These are phyloP conservation scores for Calvatia gigantea DNA, from an alignment of 768 basidiomycete genomes.

Conservation along the genomic window DNA sequence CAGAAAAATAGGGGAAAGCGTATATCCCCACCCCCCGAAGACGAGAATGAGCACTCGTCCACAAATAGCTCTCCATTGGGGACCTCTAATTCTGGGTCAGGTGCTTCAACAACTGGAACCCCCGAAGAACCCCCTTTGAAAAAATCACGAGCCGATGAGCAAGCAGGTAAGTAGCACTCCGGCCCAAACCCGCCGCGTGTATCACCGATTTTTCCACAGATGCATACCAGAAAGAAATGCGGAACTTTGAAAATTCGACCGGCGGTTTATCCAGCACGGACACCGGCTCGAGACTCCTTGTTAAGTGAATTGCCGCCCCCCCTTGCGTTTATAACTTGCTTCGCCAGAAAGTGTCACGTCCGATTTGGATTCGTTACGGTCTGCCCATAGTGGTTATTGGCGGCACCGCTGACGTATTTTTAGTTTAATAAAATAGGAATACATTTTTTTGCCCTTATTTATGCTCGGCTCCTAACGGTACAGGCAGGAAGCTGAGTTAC, in stretches of 20 bases:
- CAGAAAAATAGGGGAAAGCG: constrained; percentile 64
- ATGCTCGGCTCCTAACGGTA: too few species aligned
- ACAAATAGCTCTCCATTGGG: constrained; percentile 10
- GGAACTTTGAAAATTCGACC: constrained; percentile 17
- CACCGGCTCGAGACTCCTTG: constrained; percentile 28
- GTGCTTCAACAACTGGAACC: not conserved
- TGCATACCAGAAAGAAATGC: constrained; percentile 23
- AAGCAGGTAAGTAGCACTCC: constrained; percentile 6
- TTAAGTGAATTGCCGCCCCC: constrained; percentile 18
- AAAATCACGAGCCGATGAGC: not conserved
- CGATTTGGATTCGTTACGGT: too few species aligned
- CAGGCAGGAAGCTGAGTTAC: too few species aligned
- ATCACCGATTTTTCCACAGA: constrained; percentile 16
- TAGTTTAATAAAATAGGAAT: too few species aligned
- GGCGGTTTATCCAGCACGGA: constrained; percentile 24
- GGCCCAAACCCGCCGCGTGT: not conserved
- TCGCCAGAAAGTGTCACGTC: too few species aligned
- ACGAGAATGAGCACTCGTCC: constrained; percentile 2
- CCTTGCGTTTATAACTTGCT: not conserved
- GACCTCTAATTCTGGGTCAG: constrained; percentile 12
- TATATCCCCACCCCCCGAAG: constrained; percentile 32
- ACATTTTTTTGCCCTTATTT: too few species aligned
- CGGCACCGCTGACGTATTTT: too few species aligned
- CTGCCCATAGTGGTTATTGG: too few species aligned
- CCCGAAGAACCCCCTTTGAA: not conserved